These are phyloP conservation scores for Trypanosoma vivax DNA, from an alignment of 208 protist species.

Conservation along the genomic window DNA sequence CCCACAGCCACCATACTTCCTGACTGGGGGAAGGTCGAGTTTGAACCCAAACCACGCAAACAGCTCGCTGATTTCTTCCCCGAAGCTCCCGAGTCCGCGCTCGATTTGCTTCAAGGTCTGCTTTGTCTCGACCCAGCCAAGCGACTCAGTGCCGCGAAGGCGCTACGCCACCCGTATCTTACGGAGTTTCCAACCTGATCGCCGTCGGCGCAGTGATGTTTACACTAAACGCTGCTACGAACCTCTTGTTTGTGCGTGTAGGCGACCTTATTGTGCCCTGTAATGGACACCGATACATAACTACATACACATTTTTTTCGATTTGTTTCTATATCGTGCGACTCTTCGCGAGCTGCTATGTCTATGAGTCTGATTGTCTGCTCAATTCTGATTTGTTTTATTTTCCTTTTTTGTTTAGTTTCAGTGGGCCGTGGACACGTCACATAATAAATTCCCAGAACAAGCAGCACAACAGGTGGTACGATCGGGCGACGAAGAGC, in stretches of 20 bases:
- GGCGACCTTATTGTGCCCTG: no score
- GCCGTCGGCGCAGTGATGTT: not conserved
- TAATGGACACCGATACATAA: no score
- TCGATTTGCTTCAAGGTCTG: conserved; percentile 50
- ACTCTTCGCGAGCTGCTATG: no score
- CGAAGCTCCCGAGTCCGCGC: conserved; percentile 29
- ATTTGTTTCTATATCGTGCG: no score
- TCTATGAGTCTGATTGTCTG: no score
- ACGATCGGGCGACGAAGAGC: no score
- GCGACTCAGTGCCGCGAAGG: conserved; percentile 38
- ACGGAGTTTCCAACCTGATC: conserved; percentile 9
- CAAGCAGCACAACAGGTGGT: no score
- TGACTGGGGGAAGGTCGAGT: conserved; percentile 90
- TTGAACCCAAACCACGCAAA: conserved; percentile 39
- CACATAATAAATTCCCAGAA: no score
- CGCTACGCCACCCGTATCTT: conserved; percentile 65
- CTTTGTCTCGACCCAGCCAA: conserved; percentile 46
- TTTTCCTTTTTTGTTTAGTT: not conserved
- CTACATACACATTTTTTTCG: not conserved
- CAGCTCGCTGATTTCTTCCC: conserved; percentile 58
- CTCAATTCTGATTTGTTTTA: not conserved
- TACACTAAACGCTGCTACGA: not conserved
- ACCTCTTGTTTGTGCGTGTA: no score
- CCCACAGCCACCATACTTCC: conserved; percentile 87
- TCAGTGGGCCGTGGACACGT: no score